Percentiles rank a stretch among this genome's conserved stretches.
Evolutionary conservation across 805 yeast species (phyloP).

Genomic region (Sugiyamaella chiloensis): DNA sequence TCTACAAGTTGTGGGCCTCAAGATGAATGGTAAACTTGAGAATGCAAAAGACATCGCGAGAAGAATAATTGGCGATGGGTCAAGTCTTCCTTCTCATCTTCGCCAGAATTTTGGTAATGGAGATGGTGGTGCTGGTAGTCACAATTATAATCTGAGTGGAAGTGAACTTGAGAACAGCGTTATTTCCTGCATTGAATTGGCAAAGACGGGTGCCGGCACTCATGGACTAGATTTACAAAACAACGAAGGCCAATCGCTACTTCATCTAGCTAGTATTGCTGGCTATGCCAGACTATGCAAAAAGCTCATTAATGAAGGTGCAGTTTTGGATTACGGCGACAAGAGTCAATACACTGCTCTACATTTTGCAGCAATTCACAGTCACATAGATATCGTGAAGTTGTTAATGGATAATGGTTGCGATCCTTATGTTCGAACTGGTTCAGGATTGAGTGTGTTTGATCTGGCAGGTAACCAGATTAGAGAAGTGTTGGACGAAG

Average conservation of each 20-base stretch:
- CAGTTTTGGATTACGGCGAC: conserved; percentile 57
- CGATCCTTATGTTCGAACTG: conserved; percentile 48
- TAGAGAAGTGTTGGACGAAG: background rate
- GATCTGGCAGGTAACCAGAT: conserved; percentile 23
- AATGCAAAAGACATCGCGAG: conserved; percentile 93
- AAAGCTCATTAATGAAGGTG: conserved; percentile 61
- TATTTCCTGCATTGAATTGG: conserved; percentile 26
- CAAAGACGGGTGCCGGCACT: conserved; percentile 48
- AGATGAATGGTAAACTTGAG: conserved; percentile 93
- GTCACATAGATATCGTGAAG: conserved; percentile 64
- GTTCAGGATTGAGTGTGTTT: conserved; percentile 40
- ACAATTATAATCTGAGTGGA: conserved; percentile 15
- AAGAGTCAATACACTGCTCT: conserved; percentile 81
- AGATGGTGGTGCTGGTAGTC: conserved; percentile 33
- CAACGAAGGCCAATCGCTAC: conserved; percentile 76
- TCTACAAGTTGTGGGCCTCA: conserved; percentile 91
- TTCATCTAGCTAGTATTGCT: conserved; percentile 79
- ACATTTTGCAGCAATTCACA: conserved; percentile 78
- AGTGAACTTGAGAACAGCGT: conserved; percentile 26
- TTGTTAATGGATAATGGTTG: conserved; percentile 64
- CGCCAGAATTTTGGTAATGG: conserved; percentile 11
- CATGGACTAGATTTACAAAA: conserved; percentile 48
- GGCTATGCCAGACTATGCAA: conserved; percentile 63
- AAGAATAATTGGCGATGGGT: conserved; percentile 66
- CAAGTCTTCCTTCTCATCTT: conserved; percentile 10